These are phyloP conservation scores for Tolypocladium ophioglossoides DNA, from an alignment of 2,329 filamentous ascomycete genomes.

Conservation along the genomic window DNA sequence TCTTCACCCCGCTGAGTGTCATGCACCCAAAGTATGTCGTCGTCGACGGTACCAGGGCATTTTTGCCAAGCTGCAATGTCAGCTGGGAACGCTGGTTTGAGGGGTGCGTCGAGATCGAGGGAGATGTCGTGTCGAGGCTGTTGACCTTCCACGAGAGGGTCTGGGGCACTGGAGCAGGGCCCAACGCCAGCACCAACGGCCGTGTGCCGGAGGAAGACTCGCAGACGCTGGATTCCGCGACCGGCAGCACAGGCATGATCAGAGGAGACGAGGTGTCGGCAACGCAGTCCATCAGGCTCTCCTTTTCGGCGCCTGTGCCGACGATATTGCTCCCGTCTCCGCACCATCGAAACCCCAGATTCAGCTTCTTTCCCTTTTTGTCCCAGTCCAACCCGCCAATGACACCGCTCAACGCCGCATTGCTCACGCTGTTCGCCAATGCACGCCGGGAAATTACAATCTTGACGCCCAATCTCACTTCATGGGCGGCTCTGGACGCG, in stretches of 20 bases:
- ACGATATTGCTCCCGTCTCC: constrained; percentile 64
- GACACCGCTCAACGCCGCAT: constrained; percentile 57
- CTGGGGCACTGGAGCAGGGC: constrained; percentile 39
- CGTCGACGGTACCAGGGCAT: constrained; percentile 54
- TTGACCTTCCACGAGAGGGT: constrained; percentile 55
- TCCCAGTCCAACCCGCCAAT: constrained; percentile 37
- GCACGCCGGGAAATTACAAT: constrained; percentile 53
- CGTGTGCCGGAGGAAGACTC: not conserved
- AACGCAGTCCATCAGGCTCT: constrained; percentile 17
- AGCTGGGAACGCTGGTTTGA: constrained; percentile 88
- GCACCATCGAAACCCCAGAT: constrained; percentile 58
- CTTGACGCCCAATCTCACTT: constrained; percentile 71
- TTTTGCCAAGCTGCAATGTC: constrained; percentile 72
- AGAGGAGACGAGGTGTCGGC: constrained; percentile 12
- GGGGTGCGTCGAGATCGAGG: constrained; percentile 57
- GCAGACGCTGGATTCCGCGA: not conserved
- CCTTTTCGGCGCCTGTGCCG: constrained; percentile 21
- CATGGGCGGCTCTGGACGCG: constrained; percentile 49
- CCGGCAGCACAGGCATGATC: constrained; percentile 5
- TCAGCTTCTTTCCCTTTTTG: constrained; percentile 48
- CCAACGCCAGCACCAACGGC: not conserved
- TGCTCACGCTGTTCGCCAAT: constrained; percentile 48
- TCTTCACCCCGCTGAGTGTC: constrained; percentile 72
- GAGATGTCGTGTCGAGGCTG: constrained; percentile 50
- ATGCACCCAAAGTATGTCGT: constrained; percentile 81